These are phyloP conservation scores for Fraxinus sp. DNA, from an alignment of 305 asterid genomes.

Conservation along the genomic window DNA sequence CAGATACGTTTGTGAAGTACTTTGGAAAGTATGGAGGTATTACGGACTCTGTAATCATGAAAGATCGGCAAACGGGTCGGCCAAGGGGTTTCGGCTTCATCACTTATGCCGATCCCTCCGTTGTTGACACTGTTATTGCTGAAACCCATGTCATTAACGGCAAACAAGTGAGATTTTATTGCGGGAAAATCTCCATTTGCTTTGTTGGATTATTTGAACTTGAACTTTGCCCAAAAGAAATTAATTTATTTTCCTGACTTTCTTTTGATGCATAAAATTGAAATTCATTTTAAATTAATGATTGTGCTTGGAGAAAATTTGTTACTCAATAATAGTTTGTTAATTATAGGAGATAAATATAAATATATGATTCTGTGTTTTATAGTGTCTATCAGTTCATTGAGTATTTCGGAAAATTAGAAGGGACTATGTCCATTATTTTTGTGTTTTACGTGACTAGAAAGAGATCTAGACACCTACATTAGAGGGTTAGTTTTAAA, in stretches of 20 bases:
- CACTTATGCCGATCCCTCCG: slow-evolving; percentile 74
- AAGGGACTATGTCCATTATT: background rate
- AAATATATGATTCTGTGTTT: background rate
- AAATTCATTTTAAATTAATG: background rate
- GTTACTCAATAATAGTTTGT: background rate
- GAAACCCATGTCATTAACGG: slow-evolving; percentile 80
- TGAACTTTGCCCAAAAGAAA: background rate
- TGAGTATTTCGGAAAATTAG: background rate
- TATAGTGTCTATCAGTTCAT: background rate
- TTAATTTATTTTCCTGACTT: background rate
- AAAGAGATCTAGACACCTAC: background rate
- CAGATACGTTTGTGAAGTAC: slow-evolving; percentile 85
- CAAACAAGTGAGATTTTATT: slow-evolving; percentile 56
- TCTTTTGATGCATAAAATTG: background rate
- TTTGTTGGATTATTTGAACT: background rate
- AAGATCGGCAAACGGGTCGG: slow-evolving; percentile 82
- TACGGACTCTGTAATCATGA: slow-evolving; percentile 91
- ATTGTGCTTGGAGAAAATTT: background rate
- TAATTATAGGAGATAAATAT: background rate
- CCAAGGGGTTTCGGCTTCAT: slow-evolving; percentile 95
- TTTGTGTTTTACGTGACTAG: background rate
- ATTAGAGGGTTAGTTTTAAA: no score
- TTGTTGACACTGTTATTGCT: slow-evolving; percentile 82
- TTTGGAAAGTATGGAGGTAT: slow-evolving; percentile 95
- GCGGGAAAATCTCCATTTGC: background rate